Evolutionary conservation across 768 basidiomycete species (phyloP).

Genomic region (Naematelia aurantialba): DNA sequence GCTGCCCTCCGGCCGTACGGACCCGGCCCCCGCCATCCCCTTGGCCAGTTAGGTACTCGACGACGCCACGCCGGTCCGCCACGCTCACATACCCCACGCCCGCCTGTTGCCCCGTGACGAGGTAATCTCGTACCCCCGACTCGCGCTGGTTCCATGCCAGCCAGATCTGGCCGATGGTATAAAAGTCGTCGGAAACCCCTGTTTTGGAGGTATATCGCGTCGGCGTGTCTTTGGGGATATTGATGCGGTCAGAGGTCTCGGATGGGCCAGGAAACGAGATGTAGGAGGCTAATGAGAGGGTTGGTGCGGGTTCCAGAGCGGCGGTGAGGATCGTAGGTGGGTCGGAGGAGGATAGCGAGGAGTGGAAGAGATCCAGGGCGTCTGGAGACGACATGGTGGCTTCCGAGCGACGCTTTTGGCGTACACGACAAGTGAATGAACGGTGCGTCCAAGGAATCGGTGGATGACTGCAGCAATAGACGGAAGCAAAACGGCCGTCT

Average conservation of each 20-base stretch:
- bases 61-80: slow-evolving; percentile 77
- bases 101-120: slow-evolving; percentile 74
- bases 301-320: slow-evolving; percentile 43
- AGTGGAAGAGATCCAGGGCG: slow-evolving; percentile 47
- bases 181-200: slow-evolving; percentile 58
- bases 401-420: background rate
- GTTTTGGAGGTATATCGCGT: slow-evolving; percentile 67
- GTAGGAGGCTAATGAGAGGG: slow-evolving; percentile 63
- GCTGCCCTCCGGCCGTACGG: slow-evolving; percentile 54
- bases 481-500: background rate
- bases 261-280: slow-evolving; percentile 56
- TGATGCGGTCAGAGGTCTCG: slow-evolving; percentile 11
- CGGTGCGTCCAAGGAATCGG: background rate
- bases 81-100: slow-evolving; percentile 76
- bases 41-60: slow-evolving; percentile 75
- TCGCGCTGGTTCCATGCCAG: slow-evolving; percentile 77
- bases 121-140: slow-evolving; percentile 75
- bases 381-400: slow-evolving; percentile 24
- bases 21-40: slow-evolving; percentile 57
- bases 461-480: background rate
- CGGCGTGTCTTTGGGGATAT: slow-evolving; percentile 66
- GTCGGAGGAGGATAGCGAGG: slow-evolving; percentile 28
- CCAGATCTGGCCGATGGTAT: slow-evolving; percentile 74
- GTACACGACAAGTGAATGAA: too few species aligned
- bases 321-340: slow-evolving; percentile 42